These are phyloP conservation scores for Sarocladiaceae sp. DNA, from an alignment of 2,329 filamentous ascomycete genomes.

Conservation along the genomic window DNA sequence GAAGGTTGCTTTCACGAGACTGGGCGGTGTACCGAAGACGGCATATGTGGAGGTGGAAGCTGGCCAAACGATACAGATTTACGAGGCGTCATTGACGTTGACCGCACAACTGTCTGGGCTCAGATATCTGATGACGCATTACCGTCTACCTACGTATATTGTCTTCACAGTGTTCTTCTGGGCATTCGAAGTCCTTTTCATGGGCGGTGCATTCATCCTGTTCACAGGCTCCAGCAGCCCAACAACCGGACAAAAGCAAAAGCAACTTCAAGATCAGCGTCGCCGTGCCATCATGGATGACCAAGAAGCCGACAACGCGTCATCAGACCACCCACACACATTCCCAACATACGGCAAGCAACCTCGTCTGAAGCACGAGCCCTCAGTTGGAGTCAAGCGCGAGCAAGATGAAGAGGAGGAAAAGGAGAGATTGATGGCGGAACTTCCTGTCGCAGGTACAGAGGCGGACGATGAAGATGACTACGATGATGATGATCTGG, in stretches of 20 bases:
- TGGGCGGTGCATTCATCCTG: constrained; percentile 60
- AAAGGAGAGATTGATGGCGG: constrained; percentile 22
- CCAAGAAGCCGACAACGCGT: constrained; percentile 24
- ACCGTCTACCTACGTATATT: constrained; percentile 66
- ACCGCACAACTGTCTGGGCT: constrained; percentile 73
- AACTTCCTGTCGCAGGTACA: constrained; percentile 28
- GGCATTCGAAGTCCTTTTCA: constrained; percentile 66
- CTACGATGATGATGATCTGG: constrained; percentile 26
- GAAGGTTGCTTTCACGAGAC: constrained; percentile 54
- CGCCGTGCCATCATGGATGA: constrained; percentile 14
- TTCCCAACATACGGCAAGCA: constrained; percentile 39
- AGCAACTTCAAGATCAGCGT: constrained; percentile 12
- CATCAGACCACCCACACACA: constrained; percentile 38
- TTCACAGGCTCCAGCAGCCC: constrained; percentile 34
- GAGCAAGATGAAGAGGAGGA: constrained; percentile 24
- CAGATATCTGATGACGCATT: constrained; percentile 82
- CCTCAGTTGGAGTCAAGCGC: constrained; percentile 25
- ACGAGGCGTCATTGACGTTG: constrained; percentile 63
- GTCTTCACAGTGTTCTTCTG: constrained; percentile 72
- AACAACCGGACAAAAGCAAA: constrained; percentile 10
- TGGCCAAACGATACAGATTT: constrained; percentile 69
- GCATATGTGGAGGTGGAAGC: constrained; percentile 64
- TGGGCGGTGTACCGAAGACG: constrained; percentile 33
- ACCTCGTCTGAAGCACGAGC: constrained; percentile 34
- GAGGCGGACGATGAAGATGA: constrained; percentile 45